Evolutionary conservation across 2,329 filamentous ascomycete species (phyloP).

Genomic region (Amesomyces nigricolor): DNA sequence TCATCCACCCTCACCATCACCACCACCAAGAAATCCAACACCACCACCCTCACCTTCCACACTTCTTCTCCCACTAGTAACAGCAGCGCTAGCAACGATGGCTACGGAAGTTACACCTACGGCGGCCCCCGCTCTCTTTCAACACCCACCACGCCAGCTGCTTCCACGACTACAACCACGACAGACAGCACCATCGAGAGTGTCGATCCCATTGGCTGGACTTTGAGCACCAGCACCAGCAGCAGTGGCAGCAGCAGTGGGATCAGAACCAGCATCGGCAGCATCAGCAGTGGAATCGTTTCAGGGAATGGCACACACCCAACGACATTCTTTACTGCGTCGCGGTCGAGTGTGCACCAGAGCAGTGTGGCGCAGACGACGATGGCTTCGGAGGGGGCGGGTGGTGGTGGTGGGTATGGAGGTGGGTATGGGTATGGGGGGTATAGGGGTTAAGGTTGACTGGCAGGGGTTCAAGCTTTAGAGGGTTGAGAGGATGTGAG

Average conservation of each 20-base stretch:
- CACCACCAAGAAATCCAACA: background rate
- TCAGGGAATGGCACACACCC: too few relatives aligned
- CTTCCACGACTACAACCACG: background rate
- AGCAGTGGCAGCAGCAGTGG: too few relatives aligned
- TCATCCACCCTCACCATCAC: background rate
- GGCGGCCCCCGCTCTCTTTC: background rate
- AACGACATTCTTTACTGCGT: too few relatives aligned
- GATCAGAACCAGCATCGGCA: too few relatives aligned
- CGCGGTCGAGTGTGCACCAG: too few relatives aligned
- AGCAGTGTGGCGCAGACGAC: too few relatives aligned
- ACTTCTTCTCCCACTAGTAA: background rate
- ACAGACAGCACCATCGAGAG: background rate
- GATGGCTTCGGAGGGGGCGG: too few relatives aligned
- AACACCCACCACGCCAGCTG: background rate
- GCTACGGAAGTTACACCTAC: slow-evolving; percentile 9
- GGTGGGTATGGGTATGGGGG: too few relatives aligned
- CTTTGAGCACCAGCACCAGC: background rate
- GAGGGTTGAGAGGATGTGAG: too few relatives aligned
- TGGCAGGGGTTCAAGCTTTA: too few relatives aligned
- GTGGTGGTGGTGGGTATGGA: too few relatives aligned
- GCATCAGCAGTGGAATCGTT: background rate
- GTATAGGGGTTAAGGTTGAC: too few relatives aligned
- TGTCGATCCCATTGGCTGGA: background rate
- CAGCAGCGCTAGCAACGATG: background rate
- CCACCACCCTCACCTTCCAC: background rate